Base-by-base conservation (phyloP, 202 grass and related monocot genomes). In the Cymbopogon flexuosus region DNA sequence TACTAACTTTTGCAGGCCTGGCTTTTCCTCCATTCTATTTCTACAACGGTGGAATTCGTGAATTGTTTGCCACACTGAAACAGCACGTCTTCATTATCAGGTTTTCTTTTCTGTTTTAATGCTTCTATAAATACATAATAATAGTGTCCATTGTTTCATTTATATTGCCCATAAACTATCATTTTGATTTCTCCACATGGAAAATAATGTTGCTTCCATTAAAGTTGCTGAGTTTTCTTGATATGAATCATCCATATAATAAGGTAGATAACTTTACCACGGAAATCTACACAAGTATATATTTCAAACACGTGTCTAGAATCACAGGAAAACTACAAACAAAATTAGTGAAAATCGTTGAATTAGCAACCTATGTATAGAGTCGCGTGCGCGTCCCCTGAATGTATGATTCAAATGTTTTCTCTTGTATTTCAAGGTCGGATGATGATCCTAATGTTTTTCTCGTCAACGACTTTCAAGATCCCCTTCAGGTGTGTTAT, bases 381-480 rank as follows among this genome's bases (percentile, higher is more conserved):
- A 67, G 10, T 72, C n/a, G n/a, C n/a, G n/a, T n/a, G n/a, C n/a
- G n/a, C n/a, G 27, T 27, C 27, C 12, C 30, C 6, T 81, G 58
- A 27, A 42, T 73, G 60, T 75, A 43, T 83, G 77, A 30, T 41
- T 77, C 18, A 62, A 74, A 75, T 91, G 35, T 58, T 65, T 41
- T 87, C 46, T 64, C 58, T 86, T 81, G 63, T 90, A 16, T 95
- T 87, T 77, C 54, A 84, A 97, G 96, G 90, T 99, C 90, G 76
- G 87, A 88, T 8, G 90, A 96, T 1, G 82, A 95, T 95, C 81
- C 92, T 58, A 96, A 87, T 99, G 88, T 99, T 77, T 95, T 99
- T 89, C 96, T 99, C 81, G 90, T 99, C 65, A 99, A 99, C 45
- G 84, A 99, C 88, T 99, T 93, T 82, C 88, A 93, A 85, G 96